Evolutionary conservation across 306 rosid species (phyloP), one percentile per base, ranked within the genome.

Genomic region (Cajanus cajan): DNA sequence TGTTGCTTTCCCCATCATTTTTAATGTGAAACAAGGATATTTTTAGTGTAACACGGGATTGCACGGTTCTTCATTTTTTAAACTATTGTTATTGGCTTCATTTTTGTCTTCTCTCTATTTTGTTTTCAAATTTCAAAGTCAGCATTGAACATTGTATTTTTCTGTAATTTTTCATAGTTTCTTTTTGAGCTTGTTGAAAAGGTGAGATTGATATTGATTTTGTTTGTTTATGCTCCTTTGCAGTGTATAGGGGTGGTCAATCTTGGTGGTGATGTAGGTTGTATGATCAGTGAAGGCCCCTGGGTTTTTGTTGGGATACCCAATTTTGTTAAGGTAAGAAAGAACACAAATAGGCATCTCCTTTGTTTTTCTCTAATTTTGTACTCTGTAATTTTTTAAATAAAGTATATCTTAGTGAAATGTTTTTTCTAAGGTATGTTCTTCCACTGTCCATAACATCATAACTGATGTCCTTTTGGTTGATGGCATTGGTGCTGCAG

Each of bases 231-330:
- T 78, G 36, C 34, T 72, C 31, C 63, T 55, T 44, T 81, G 82
- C 96, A 95, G 98, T 91, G 98, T 76, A 57, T 78, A 63, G 90
- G 80, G 59, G 86, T 90, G 75, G 54, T 90, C 78, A 83, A 44
- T 83, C 92, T 93, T 76, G 96, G 97, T 12, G 90, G 97, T 79
- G 97, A 95, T 86, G 97, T 95, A 11, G 98, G 98, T 78, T 95
- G 94, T 71, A 91, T 95, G 97, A 90, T 92, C 82, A 83, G 85
- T 57, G 98, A 95, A 86, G 98, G 98, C 68, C 94, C 97, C 59
- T 95, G 98, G 98, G 69, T 95, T 74, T 95, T 95, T 87, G 97
- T 95, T 79, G 98, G 98, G 64, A 74, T 92, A 52, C 91, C 92
- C 48, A 89, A 91, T 84, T 59, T 77, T 84, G 98, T 92, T 40